Evolutionary conservation across 2,329 filamentous ascomycete species (phyloP).

Genomic region (Ploettnerulaceae sp.): DNA sequence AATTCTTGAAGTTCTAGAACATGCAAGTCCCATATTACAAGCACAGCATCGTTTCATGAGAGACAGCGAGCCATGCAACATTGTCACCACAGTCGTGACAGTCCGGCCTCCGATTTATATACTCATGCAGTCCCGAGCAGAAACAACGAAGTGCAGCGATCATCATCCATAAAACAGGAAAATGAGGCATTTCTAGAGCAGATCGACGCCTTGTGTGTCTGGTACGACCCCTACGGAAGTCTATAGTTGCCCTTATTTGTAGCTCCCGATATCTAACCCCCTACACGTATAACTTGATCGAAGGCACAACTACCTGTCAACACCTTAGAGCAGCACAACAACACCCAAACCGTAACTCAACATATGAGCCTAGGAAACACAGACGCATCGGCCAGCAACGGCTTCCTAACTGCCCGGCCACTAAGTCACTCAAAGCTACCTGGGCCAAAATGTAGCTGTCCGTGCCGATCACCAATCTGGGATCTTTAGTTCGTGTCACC

Average conservation of each 20-base stretch:
- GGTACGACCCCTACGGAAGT: not conserved
- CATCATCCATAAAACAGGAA: not conserved
- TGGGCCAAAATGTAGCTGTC: not conserved
- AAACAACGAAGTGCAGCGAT: not conserved
- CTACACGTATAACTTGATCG: slow-evolving; percentile 10
- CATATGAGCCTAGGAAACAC: not conserved
- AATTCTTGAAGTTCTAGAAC: too few relatives aligned
- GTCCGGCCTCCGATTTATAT: not conserved
- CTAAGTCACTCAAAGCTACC: not conserved
- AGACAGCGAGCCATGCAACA: too few relatives aligned
- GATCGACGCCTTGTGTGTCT: slow-evolving; percentile 1
- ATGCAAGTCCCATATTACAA: too few relatives aligned
- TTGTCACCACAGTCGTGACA: not conserved
- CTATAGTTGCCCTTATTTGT: not conserved
- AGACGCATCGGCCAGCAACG: slow-evolving; percentile 3
- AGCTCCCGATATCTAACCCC: slow-evolving; percentile 6
- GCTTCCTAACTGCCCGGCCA: slow-evolving; percentile 1
- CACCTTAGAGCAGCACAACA: slow-evolving; percentile 4
- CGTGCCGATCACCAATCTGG: slow-evolving; percentile 6
- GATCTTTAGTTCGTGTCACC: not conserved
- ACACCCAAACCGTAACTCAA: not conserved
- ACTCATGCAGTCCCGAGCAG: not conserved
- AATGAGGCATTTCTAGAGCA: not conserved
- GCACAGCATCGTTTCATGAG: too few relatives aligned
- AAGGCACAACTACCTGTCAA: not conserved